Evolutionary conservation across 305 asterid genomes (phyloP).

Genomic region (Ajuga reptans): DNA sequence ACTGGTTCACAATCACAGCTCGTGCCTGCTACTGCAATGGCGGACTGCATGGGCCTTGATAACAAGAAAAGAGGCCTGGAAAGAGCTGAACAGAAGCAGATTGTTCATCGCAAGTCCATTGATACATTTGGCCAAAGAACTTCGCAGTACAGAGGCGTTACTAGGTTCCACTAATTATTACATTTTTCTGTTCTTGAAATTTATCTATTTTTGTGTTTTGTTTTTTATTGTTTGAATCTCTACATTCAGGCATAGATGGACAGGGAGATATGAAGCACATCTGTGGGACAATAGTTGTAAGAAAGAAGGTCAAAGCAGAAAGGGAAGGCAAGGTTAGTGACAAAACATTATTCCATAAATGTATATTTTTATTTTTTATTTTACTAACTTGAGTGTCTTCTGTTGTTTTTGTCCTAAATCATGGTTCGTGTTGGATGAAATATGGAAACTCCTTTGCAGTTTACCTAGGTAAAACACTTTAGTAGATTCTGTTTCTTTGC

Average conservation of each 20-base stretch:
- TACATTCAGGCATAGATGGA: conserved; percentile 80
- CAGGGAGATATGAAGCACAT: conserved; percentile 98
- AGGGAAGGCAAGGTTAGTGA: conserved; percentile 84
- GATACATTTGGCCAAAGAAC: conserved; percentile 95
- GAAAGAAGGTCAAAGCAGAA: conserved; percentile 97
- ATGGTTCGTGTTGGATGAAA: conserved; percentile 27
- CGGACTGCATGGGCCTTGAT: conserved; percentile 41
- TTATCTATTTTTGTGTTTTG: neutral
- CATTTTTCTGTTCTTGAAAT: neutral
- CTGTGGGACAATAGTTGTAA: conserved; percentile 97
- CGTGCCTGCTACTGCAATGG: conserved; percentile 24
- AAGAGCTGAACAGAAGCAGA: conserved; percentile 53
- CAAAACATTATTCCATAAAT: no score
- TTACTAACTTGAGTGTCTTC: conserved; percentile 17
- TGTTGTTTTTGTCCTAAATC: conserved; percentile 11
- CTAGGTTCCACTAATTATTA: conserved; percentile 39
- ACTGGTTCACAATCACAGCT: conserved; percentile 46
- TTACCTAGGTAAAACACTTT: conserved; percentile 58
- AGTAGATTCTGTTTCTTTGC: neutral
- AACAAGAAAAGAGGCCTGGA: conserved; percentile 66
- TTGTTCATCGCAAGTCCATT: conserved; percentile 79
- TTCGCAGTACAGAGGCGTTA: conserved; percentile 92
- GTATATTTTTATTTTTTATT: neutral
- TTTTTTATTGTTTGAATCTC: neutral
- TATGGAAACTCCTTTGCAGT: conserved; percentile 38